A percentile compares a stretch with the other conserved stretches of the same genome.
Conservation (phyloP, 805 yeast genomes). For the Scheffersomyces ergatensis region DNA sequence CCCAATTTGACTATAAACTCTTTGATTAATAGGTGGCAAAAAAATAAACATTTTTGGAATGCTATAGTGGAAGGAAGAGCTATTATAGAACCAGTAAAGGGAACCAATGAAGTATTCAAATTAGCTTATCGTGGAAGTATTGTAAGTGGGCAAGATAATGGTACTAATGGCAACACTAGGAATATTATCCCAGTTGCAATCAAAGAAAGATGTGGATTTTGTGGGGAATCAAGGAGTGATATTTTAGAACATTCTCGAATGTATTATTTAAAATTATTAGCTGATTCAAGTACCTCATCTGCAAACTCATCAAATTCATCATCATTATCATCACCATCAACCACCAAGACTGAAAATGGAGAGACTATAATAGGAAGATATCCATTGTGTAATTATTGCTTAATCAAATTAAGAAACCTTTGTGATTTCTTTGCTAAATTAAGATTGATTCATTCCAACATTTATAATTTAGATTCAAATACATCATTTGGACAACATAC, state of each 20-base stretch:
- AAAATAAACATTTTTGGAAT: constrained; percentile 52
- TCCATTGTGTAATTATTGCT: constrained; percentile 80
- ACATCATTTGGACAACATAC: constrained; percentile 22
- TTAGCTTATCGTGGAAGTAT: constrained; percentile 24
- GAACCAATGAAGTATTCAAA: constrained; percentile 73
- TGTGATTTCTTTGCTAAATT: constrained; percentile 82
- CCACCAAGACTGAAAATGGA: constrained; percentile 17
- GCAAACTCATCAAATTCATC: constrained; percentile 2
- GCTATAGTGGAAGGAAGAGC: constrained; percentile 78
- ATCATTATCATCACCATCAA: too few relatives aligned
- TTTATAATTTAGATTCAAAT: constrained; percentile 54
- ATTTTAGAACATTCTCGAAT: constrained; percentile 74
- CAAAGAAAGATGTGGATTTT: constrained; percentile 71
- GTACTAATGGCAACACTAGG: constrained; percentile 10
- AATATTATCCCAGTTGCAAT: constrained; percentile 62
- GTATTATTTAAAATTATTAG: constrained; percentile 59
- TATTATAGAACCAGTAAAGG: constrained; percentile 81
- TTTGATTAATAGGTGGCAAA: constrained; percentile 40
- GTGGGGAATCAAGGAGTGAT: constrained; percentile 76
- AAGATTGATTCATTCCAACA: constrained; percentile 52
- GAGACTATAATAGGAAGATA: constrained; percentile 41
- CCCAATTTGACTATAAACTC: constrained; percentile 52
- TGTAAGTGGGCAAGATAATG: constrained; percentile 8
- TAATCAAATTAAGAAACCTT: constrained; percentile 72
- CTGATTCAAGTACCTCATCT: constrained; percentile 15